phyloP scores from a whole-genome alignment of 352 stramenopile genomes.

The Pythium brachiatum region DNA sequence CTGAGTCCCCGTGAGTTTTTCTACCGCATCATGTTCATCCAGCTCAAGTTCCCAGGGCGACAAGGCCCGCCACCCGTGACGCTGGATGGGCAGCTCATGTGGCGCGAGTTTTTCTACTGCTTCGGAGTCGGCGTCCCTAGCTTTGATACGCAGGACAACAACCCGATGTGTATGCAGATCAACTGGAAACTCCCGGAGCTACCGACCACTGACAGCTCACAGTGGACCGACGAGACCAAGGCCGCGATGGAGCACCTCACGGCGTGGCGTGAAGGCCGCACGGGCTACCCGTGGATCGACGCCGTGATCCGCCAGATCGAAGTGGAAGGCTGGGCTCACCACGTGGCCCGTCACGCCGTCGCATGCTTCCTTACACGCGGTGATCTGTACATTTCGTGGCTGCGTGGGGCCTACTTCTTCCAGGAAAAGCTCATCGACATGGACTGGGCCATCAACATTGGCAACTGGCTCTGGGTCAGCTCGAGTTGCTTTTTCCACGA shows the following conservation, averaged over 20 bases:
- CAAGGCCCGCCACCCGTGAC: constrained; percentile 81
- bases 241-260: constrained; percentile 54
- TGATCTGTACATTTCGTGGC: constrained; percentile 94
- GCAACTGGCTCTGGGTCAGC: constrained; percentile 97
- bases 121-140: constrained; percentile 55
- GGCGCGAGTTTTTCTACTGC: constrained; percentile 94
- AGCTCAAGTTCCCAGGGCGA: constrained; percentile 87
- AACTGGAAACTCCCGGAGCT: constrained; percentile 52
- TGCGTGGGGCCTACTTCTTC: constrained; percentile 85
- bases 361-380: constrained; percentile 97
- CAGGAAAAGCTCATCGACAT: constrained; percentile 94
- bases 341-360: constrained; percentile 89
- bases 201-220: constrained; percentile 7
- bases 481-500: constrained; percentile 95
- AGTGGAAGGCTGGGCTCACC: constrained; percentile 84
- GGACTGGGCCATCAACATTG: constrained; percentile 96
- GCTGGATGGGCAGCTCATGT: constrained; percentile 94
- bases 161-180: constrained; percentile 85
- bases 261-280: constrained; percentile 92
- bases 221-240: constrained; percentile 38
- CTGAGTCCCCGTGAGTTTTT: constrained; percentile 79
- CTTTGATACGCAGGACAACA: constrained; percentile 90
- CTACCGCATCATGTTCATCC: constrained; percentile 80
- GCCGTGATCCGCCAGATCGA: constrained; percentile 93
- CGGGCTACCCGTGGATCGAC: constrained; percentile 97